Conservation (phyloP, 1,284 basidiomycete genomes). For the Ustilago shanxiensis region DNA sequence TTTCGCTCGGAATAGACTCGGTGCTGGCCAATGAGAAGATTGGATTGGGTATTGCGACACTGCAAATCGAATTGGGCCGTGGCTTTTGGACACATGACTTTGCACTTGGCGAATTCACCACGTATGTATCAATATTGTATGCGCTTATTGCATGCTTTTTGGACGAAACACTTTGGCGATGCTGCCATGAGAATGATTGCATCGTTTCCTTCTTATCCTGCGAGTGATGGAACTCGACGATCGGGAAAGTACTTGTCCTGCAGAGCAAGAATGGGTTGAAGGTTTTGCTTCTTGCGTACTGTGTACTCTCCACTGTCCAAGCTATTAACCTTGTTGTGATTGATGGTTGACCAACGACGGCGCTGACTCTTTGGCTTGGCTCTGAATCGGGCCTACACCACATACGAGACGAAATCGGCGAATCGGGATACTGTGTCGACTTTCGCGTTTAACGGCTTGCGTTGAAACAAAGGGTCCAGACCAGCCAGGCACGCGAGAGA, state of each 20-base stretch:
- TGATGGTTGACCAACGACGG: neutral
- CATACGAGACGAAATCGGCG: no score
- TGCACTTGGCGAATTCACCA: constrained; percentile 11
- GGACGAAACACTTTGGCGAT: no score
- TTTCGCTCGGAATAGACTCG: neutral
- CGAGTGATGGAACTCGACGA: neutral
- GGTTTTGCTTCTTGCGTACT: neutral
- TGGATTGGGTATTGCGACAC: neutral
- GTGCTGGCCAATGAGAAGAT: constrained; percentile 11
- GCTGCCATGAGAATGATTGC: no score
- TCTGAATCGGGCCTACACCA: neutral
- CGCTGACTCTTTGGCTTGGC: neutral
- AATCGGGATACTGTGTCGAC: neutral
- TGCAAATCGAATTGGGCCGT: neutral
- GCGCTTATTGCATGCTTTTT: no score
- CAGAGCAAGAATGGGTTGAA: neutral
- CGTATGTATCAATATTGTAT: no score
- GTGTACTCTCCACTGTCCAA: no score
- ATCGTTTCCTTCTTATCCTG: neutral
- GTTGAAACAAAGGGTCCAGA: constrained; percentile 4
- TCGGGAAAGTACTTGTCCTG: neutral
- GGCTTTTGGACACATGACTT: constrained; percentile 35
- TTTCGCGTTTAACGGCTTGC: constrained; percentile 21
- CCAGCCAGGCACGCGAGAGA: neutral
- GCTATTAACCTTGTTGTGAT: neutral